Evolutionary conservation across 352 stramenopile genomes (phyloP).

Genomic region (Globisporangium paddicum): DNA sequence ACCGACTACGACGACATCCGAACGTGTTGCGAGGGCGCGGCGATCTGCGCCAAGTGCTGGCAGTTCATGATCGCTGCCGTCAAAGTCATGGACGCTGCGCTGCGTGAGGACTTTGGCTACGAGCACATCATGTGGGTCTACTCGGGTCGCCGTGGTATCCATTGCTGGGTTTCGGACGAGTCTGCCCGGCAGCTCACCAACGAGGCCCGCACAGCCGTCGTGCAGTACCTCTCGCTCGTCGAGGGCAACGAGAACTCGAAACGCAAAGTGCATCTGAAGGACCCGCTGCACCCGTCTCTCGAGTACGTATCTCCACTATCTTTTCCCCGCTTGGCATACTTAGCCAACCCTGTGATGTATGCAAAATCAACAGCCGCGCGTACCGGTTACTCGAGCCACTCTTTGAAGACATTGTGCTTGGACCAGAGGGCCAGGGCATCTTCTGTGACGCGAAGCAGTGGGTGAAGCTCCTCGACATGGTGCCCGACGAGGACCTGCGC

Average conservation of each 20-base stretch:
- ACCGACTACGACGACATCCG: conserved; percentile 99
- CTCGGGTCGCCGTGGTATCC: conserved; percentile 97
- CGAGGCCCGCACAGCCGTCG: conserved; percentile 94
- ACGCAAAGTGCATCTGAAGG: conserved; percentile 88
- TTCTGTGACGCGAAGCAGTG: conserved; percentile 87
- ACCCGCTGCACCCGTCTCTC: conserved; percentile 94
- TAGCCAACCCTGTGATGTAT: neutral
- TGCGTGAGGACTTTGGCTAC: conserved; percentile 98
- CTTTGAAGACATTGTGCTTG: conserved; percentile 91
- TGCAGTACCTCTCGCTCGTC: conserved; percentile 96
- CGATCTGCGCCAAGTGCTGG: conserved; percentile 96
- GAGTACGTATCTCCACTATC: conserved; percentile 29
- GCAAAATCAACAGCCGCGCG: conserved; percentile 61
- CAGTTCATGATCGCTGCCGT: conserved; percentile 97
- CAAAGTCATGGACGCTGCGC: conserved; percentile 89
- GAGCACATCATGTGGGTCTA: conserved; percentile 98
- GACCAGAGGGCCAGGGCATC: conserved; percentile 89
- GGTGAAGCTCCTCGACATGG: conserved; percentile 89
- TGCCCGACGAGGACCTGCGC: conserved; percentile 89
- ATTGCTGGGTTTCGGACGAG: conserved; percentile 99
- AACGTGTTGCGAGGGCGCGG: conserved; percentile 91
- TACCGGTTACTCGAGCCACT: conserved; percentile 93
- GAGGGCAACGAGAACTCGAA: conserved; percentile 86
- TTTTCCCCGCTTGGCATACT: neutral
- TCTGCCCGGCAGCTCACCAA: conserved; percentile 92